Percentiles rank a stretch among this genome's conserved stretches.
Evolutionary conservation across 305 asterid species (phyloP).

Genomic region (Fraxinus greggii): DNA sequence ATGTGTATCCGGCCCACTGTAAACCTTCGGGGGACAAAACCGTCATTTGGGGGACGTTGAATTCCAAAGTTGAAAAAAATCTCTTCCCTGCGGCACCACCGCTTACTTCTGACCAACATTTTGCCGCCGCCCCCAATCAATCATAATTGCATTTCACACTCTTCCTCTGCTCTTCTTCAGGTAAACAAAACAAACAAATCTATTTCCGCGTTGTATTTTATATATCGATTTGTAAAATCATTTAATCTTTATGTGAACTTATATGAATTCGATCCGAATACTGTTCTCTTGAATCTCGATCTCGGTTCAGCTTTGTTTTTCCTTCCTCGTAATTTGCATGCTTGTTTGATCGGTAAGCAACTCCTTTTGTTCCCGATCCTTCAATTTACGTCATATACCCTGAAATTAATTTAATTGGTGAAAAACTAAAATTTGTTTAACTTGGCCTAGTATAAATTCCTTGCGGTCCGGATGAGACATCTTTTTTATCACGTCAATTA

Average conservation of each 20-base stretch:
- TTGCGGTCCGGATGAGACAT: neutral
- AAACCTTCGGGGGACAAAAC: neutral
- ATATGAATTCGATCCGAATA: conserved; percentile 25
- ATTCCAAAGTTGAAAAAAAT: neutral
- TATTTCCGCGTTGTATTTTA: neutral
- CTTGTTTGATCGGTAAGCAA: neutral
- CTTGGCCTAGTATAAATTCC: conserved; percentile 6
- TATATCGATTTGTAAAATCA: conserved; percentile 8
- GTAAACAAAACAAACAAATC: neutral
- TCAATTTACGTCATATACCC: neutral
- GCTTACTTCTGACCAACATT: neutral
- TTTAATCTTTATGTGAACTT: conserved; percentile 8
- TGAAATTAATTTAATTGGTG: conserved; percentile 5
- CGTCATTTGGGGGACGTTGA: neutral
- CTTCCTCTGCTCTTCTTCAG: neutral
- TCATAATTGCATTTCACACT: neutral
- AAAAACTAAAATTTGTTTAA: conserved; percentile 11
- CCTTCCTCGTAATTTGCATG: neutral
- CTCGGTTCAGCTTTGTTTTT: neutral
- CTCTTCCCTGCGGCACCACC: neutral
- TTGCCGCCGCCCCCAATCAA: neutral
- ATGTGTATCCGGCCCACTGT: neutral
- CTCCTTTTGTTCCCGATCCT: neutral
- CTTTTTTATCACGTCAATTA: neutral
- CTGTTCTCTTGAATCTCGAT: neutral